Evolutionary conservation across 257 asterid species (phyloP).

Genomic region (Fraxinus anomala): DNA sequence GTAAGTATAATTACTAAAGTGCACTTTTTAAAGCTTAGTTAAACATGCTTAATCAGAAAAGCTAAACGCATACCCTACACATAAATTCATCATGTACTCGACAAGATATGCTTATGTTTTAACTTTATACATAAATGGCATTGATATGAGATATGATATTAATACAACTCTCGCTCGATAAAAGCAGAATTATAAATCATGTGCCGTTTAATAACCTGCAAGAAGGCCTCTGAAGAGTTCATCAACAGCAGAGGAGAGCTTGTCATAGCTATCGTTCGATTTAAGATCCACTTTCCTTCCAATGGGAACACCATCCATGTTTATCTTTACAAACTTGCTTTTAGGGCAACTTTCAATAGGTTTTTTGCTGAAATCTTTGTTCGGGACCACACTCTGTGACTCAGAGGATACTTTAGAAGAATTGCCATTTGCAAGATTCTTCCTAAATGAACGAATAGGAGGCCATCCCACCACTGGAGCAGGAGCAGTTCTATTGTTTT

Average conservation of each 20-base stretch:
- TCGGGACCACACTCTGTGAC: slow-evolving; percentile 35
- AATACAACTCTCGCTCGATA: neutral
- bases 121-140: too few relatives aligned
- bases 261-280: slow-evolving; percentile 69
- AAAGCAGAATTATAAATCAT: neutral
- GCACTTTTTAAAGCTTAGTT: neutral
- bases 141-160: neutral
- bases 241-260: slow-evolving; percentile 72
- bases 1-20: neutral
- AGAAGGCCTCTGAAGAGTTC: slow-evolving; percentile 87
- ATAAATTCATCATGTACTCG: neutral
- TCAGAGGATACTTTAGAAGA: slow-evolving; percentile 47
- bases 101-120: too few relatives aligned
- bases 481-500: slow-evolving; percentile 62
- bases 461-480: slow-evolving; percentile 98
- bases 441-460: slow-evolving; percentile 79
- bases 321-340: slow-evolving; percentile 81
- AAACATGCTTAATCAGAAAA: neutral
- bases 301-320: slow-evolving; percentile 95
- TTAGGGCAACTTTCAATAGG: slow-evolving; percentile 40
- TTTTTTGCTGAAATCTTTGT: slow-evolving; percentile 38
- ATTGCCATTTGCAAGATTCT: slow-evolving; percentile 58
- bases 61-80: too few relatives aligned
- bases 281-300: slow-evolving; percentile 91
- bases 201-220: slow-evolving; percentile 51